phyloP scores from a whole-genome alignment of 176 grass and related monocot genomes.

The Thalia dealbata region DNA sequence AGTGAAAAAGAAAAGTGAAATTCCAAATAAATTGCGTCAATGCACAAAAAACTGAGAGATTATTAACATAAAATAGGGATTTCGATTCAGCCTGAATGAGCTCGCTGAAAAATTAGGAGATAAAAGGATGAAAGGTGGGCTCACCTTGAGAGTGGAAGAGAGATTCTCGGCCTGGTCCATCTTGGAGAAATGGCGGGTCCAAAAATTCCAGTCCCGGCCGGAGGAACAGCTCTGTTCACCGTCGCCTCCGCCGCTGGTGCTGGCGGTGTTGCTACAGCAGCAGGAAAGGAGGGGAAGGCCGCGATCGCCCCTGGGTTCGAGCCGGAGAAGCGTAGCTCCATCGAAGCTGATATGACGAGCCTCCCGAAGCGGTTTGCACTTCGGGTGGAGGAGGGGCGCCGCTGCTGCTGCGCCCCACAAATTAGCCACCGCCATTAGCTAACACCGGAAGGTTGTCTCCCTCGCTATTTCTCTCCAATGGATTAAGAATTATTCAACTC shows the following conservation, averaged over 20 bases:
- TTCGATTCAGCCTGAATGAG: not conserved
- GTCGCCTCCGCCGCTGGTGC: not conserved
- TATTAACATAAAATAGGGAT: not conserved
- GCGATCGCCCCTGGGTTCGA: not conserved
- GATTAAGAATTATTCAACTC: not conserved
- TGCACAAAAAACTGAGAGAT: not conserved
- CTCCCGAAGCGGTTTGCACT: not conserved
- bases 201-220: conserved; percentile 58
- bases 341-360: not conserved
- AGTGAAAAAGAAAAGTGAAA: no score
- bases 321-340: not conserved
- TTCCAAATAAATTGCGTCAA: not conserved
- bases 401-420: not conserved
- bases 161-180: conserved; percentile 63
- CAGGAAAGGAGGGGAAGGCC: conserved; percentile 15
- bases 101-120: not conserved
- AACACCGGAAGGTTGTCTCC: no score
- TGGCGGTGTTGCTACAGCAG: conserved; percentile 5
- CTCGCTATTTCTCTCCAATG: not conserved
- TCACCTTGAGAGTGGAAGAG: conserved; percentile 62
- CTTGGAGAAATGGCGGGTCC: conserved; percentile 68
- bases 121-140: not conserved
- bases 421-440: not conserved
- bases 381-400: not conserved
- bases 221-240: not conserved